These are phyloP conservation scores for Lentinula guzmanii DNA, from an alignment of 768 basidiomycete species.

Conservation along the genomic window DNA sequence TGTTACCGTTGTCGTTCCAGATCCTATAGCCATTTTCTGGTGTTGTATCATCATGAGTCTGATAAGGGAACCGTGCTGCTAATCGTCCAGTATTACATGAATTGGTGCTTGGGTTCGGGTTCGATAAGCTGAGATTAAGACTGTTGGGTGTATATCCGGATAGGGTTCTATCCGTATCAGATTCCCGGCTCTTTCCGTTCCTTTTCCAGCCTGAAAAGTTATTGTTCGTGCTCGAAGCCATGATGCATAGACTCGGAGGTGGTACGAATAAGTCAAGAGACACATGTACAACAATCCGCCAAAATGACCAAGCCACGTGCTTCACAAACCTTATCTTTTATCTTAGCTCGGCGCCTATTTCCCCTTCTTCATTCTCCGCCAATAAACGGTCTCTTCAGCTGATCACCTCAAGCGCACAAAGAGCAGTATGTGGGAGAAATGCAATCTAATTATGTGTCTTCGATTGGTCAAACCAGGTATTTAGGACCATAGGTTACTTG, in stretches of 20 bases:
- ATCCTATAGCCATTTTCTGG: not conserved
- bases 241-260: too few species aligned
- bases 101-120: not conserved
- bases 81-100: not conserved
- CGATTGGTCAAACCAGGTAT: not conserved
- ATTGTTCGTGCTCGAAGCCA: not conserved
- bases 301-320: not conserved
- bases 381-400: not conserved
- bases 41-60: not conserved
- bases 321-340: too few species aligned
- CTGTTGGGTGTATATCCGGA: not conserved
- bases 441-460: not conserved
- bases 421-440: not conserved
- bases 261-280: too few species aligned
- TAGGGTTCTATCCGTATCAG: not conserved
- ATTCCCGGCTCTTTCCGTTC: not conserved
- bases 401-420: not conserved
- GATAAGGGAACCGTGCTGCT: not conserved
- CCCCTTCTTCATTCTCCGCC: not conserved
- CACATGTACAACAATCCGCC: too few species aligned
- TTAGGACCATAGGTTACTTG: not conserved
- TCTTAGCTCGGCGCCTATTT: not conserved
- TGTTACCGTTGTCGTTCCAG: not conserved
- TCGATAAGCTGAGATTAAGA: not conserved
- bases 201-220: not conserved